phyloP scores from a whole-genome alignment of 371 early-diverging fungal species.

The Thermomucor indicae-seudaticae region DNA sequence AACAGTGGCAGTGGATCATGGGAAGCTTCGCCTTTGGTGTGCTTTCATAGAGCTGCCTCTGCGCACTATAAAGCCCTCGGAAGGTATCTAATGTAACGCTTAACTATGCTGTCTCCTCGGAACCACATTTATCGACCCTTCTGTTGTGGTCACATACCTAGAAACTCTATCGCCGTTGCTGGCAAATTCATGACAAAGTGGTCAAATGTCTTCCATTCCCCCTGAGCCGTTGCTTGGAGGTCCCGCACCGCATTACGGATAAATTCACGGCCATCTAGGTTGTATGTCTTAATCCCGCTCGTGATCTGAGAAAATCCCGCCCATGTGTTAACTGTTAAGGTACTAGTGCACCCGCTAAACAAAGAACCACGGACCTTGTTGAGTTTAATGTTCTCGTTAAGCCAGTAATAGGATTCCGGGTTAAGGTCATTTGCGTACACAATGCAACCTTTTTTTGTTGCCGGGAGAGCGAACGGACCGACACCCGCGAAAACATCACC shows the following conservation, averaged over 20 bases:
- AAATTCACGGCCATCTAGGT: conserved; percentile 92
- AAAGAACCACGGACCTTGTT: conserved; percentile 80
- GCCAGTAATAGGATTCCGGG: conserved; percentile 81
- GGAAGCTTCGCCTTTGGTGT: conserved; percentile 58
- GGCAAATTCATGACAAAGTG: conserved; percentile 99
- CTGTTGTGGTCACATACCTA: too few relatives aligned
- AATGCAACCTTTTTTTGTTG: conserved; percentile 77
- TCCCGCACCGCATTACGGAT: conserved; percentile 67
- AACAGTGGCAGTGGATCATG: conserved; percentile 92
- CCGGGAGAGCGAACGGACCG: conserved; percentile 98
- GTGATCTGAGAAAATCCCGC: conserved; percentile 17
- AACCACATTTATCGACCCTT: too few relatives aligned
- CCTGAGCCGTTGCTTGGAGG: conserved; percentile 18
- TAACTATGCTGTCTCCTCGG: conserved; percentile 3
- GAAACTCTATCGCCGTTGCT: conserved; percentile 92
- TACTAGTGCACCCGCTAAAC: background rate
- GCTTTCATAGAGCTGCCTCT: conserved; percentile 25
- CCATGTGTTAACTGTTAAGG: background rate
- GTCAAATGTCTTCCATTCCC: conserved; percentile 70
- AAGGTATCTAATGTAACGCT: conserved; percentile 55
- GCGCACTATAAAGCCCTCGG: conserved; percentile 61
- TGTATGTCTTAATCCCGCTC: conserved; percentile 68
- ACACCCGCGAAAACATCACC: conserved; percentile 98
- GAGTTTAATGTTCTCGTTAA: conserved; percentile 73
- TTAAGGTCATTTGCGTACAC: conserved; percentile 99